These are phyloP conservation scores for Wickerhamomyces bovis DNA, from an alignment of 805 yeast species.

Conservation along the genomic window DNA sequence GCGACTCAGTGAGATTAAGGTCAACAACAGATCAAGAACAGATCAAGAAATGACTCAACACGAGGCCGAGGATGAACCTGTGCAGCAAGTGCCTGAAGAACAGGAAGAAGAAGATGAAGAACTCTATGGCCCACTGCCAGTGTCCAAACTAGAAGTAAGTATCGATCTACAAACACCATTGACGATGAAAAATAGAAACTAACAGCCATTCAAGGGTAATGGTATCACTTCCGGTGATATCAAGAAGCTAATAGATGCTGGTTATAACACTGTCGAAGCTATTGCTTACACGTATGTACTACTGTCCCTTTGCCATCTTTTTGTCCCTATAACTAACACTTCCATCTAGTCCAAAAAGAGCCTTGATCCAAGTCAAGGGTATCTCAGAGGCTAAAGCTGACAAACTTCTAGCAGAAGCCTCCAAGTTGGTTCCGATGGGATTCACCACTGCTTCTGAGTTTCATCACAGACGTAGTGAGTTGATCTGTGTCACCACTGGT, in stretches of 20 bases:
- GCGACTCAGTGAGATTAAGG: not conserved
- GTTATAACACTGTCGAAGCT: slow-evolving; percentile 84
- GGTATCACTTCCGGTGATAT: slow-evolving; percentile 81
- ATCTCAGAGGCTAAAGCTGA: slow-evolving; percentile 96
- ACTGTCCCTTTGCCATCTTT: not conserved
- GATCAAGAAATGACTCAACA: slow-evolving; percentile 11
- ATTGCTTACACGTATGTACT: slow-evolving; percentile 69
- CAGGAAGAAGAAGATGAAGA: slow-evolving; percentile 46
- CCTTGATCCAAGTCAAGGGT: slow-evolving; percentile 74
- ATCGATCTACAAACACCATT: not conserved
- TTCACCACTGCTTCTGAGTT: slow-evolving; percentile 96
- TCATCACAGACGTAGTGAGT: slow-evolving; percentile 81
- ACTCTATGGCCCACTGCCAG: slow-evolving; percentile 50
- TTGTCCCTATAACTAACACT: slow-evolving; percentile 4
- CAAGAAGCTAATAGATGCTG: slow-evolving; percentile 73
- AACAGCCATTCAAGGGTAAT: slow-evolving; percentile 45
- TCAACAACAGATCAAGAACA: not conserved
- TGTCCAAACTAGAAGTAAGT: slow-evolving; percentile 39
- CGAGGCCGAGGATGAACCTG: slow-evolving; percentile 5
- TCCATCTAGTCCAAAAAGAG: slow-evolving; percentile 56
- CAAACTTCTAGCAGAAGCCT: slow-evolving; percentile 72
- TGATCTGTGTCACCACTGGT: slow-evolving; percentile 92
- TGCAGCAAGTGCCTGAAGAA: not conserved
- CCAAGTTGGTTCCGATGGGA: slow-evolving; percentile 88
- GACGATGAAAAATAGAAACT: not conserved